phyloP scores from a whole-genome alignment of 177 flowering plant species.

The Vitis hybrid region DNA sequence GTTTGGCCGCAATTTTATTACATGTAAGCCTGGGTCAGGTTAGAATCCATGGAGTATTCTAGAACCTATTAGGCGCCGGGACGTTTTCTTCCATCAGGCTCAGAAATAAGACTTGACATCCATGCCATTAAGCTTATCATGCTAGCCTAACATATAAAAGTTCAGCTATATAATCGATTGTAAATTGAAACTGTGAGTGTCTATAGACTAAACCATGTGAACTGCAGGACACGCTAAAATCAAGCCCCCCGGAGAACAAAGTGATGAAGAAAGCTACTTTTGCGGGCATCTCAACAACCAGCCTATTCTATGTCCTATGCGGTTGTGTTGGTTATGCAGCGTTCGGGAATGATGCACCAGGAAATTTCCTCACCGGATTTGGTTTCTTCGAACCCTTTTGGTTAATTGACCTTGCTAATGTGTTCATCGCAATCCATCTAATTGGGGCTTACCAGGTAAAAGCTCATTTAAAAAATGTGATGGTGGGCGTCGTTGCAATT shows the following conservation, averaged over 20 bases:
- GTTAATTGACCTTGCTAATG: conserved; percentile 62
- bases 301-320: conserved; percentile 55
- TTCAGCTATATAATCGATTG: background rate
- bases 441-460: conserved; percentile 71
- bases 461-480: background rate
- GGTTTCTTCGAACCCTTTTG: conserved; percentile 77
- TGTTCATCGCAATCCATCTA: conserved; percentile 60
- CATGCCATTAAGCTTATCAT: no score
- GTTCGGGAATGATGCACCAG: conserved; percentile 65
- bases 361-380: conserved; percentile 67
- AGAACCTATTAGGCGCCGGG: no score
- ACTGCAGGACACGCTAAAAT: conserved; percentile 60
- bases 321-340: conserved; percentile 68
- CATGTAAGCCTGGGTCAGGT: no score
- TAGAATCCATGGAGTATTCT: no score
- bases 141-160: no score
- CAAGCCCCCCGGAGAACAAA: conserved; percentile 60
- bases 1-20: no score
- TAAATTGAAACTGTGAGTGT: conserved; percentile 1
- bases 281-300: conserved; percentile 51
- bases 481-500: background rate
- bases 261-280: conserved; percentile 62
- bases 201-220: background rate
- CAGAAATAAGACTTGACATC: no score
- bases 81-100: no score